Evolutionary conservation across 176 grass and related monocot species (phyloP), one percentile per base, ranked within the genome.

Genomic region (Musa schizocarpa): DNA sequence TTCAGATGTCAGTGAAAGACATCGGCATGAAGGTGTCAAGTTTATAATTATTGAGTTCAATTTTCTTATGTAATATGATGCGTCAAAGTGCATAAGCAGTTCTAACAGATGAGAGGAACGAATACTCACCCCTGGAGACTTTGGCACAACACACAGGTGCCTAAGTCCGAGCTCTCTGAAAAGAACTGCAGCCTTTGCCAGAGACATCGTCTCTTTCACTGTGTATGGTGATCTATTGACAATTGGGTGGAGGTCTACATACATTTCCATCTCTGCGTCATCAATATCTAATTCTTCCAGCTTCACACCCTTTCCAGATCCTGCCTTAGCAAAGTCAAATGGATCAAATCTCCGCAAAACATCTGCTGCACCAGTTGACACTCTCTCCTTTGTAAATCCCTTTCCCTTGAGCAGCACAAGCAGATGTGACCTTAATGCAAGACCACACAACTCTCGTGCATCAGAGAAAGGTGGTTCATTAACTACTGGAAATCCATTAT

Each of bases 401-500:
- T 74, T 82, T 6, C 81, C 81, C 12, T 84, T 75, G 16, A 92
- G 84, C 56, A 92, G 50, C 49, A 92, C 84, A 14, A 92, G 79
- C 73, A 89, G 76, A 75, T 92, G 90, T 1, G 89, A 89, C 21
- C 79, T 77, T 43, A 86, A 69, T 51, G 88, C 86, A 16, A 92
- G 86, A 11, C 89, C 86, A 20, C 89, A 88, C 76, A 92, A 71
- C 75, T 89, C 89, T 22, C 81, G 86, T 66, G 69, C 84, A 13
- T 57, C 54, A 8, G 83, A 57, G 43, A 92, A 88, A 26, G 86
- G 83, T 19, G 69, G 75, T 8, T 86, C 81, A 50, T 89, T 80
- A 13, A 92, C 54, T 16, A 92, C 84, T 1, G 90, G 86, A 80
- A 92, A 89, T 26, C 90, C 86, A 74, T 92, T 92, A 76, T 92